Percentiles rank a stretch among this genome's conserved stretches.
Evolutionary conservation across 2,329 filamentous ascomycete genomes (phyloP).

Genomic region (Chaetomium sp.): DNA sequence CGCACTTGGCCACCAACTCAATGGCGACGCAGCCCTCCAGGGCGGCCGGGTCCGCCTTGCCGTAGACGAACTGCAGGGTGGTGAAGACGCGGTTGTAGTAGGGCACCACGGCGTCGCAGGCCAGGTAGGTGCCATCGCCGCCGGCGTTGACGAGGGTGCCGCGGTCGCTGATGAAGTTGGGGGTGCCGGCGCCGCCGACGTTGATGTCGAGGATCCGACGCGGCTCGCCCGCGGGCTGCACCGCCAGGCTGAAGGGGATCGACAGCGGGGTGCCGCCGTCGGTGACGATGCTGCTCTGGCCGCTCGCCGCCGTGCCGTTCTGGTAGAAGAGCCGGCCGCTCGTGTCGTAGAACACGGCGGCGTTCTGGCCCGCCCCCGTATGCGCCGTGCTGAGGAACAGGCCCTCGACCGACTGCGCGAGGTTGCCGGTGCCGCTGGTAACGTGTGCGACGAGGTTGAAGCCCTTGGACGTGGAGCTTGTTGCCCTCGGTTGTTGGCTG

Average conservation of each 20-base stretch:
- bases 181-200: slow-evolving; percentile 35
- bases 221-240: slow-evolving; percentile 33
- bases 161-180: background rate
- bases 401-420: slow-evolving; percentile 47
- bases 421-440: slow-evolving; percentile 45
- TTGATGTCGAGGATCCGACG: slow-evolving; percentile 40
- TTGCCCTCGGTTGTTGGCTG: background rate
- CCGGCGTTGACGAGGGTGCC: slow-evolving; percentile 41
- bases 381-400: slow-evolving; percentile 47
- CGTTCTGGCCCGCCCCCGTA: slow-evolving; percentile 46
- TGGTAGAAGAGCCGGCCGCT: slow-evolving; percentile 50
- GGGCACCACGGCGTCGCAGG: slow-evolving; percentile 46
- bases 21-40: slow-evolving; percentile 48
- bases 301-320: slow-evolving; percentile 49
- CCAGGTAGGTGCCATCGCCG: slow-evolving; percentile 43
- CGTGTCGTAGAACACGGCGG: slow-evolving; percentile 40
- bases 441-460: slow-evolving; percentile 36
- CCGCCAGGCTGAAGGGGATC: slow-evolving; percentile 43
- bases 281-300: slow-evolving; percentile 42
- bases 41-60: slow-evolving; percentile 32
- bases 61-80: slow-evolving; percentile 45
- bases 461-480: slow-evolving; percentile 13
- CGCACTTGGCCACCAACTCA: slow-evolving; percentile 49
- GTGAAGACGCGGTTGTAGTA: slow-evolving; percentile 48
- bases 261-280: slow-evolving; percentile 45